Percentiles rank a stretch among this genome's conserved stretches.
phyloP scores from a whole-genome alignment of 2,329 filamentous ascomycete genomes.

The Pseudocercospora fuligena region DNA sequence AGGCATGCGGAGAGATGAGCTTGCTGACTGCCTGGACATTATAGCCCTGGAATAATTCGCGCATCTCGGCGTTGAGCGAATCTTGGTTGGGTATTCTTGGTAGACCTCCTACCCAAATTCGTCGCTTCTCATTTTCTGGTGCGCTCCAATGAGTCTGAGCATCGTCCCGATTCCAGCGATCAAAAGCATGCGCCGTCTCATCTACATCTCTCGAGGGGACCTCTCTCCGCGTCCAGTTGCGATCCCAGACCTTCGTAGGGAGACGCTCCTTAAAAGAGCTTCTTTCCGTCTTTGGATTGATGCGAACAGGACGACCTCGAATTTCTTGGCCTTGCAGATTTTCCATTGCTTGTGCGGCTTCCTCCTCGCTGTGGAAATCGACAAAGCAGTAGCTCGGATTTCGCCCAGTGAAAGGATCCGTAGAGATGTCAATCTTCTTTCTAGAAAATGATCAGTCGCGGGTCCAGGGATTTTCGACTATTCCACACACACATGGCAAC shows the following conservation, averaged over 20 bases:
- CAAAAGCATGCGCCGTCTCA: conserved; percentile 35
- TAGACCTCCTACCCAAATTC: conserved; percentile 50
- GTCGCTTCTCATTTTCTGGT: conserved; percentile 44
- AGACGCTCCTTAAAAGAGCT: not conserved
- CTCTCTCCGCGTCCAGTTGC: conserved; percentile 1
- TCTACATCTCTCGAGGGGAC: conserved; percentile 6
- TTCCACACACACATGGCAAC: conserved; percentile 39
- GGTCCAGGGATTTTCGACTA: not conserved
- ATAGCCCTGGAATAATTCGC: conserved; percentile 51
- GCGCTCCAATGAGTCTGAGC: conserved; percentile 40
- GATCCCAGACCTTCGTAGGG: conserved; percentile 9
- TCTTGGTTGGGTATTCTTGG: conserved; percentile 51
- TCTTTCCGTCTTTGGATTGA: conserved; percentile 50
- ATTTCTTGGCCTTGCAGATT: conserved; percentile 61
- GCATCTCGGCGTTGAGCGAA: conserved; percentile 48
- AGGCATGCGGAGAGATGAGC: conserved; percentile 38
- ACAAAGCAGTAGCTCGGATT: conserved; percentile 79
- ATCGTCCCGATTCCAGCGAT: conserved; percentile 51
- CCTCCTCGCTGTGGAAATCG: conserved; percentile 63
- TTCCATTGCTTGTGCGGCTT: conserved; percentile 63
- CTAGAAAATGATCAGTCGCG: conserved; percentile 35
- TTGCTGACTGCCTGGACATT: conserved; percentile 55
- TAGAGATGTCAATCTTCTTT: conserved; percentile 68
- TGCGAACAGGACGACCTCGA: conserved; percentile 64
- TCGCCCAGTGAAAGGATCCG: conserved; percentile 69